Base-by-base conservation (phyloP, 2,329 filamentous ascomycete genomes). In the Ilyonectria mors-panacis region DNA sequence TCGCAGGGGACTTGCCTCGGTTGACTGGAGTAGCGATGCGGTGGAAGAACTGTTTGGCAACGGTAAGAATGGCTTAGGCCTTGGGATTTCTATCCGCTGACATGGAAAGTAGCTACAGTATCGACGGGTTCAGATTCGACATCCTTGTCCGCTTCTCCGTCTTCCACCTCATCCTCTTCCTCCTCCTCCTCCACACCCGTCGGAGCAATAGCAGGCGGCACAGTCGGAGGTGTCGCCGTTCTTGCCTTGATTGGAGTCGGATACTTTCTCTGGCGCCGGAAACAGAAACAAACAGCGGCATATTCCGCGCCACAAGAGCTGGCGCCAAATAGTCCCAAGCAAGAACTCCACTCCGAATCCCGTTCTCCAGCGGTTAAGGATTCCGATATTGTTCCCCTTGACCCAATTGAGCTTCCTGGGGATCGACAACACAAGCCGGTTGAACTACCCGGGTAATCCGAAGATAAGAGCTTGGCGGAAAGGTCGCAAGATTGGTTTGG, bases 261-360 rank as follows among this genome's bases (percentile, higher is more conserved):
- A 7, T 63, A 44, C 47, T 63, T 54, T 42, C 19, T 63, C 7
- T 58, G 60, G 60, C 53, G 54, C 8, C 53, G 60, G 6, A 63
- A 58, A n/a, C 39, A 42, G 17, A 17, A 17, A 17, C 15, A n/a
- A 17, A 42, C 15, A 2, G 15, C 6, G 6, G n/a, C 15, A n/a
- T 26, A 26, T 26, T 8, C 39, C 39, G 15, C 17, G 6, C 39
- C 39, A 6, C 39, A 42, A 8, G 39, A 42, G 17, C n/a, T 42
- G 39, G 15, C 15, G 15, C 39, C 39, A 6, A n/a, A 3, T n/a
- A 42, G 15, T 19, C 39, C 39, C 15, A 42, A 8, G 7, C 39
- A 42, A n/a, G 39, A 42, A 3, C 17, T 42, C 8, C 17, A n/a
- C 15, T 42, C 39, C 15, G 15, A 42, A n/a, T n/a, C 39, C n/a